Conservation (phyloP, 495 filamentous ascomycete genomes). For the Amniculicola lignicola region DNA sequence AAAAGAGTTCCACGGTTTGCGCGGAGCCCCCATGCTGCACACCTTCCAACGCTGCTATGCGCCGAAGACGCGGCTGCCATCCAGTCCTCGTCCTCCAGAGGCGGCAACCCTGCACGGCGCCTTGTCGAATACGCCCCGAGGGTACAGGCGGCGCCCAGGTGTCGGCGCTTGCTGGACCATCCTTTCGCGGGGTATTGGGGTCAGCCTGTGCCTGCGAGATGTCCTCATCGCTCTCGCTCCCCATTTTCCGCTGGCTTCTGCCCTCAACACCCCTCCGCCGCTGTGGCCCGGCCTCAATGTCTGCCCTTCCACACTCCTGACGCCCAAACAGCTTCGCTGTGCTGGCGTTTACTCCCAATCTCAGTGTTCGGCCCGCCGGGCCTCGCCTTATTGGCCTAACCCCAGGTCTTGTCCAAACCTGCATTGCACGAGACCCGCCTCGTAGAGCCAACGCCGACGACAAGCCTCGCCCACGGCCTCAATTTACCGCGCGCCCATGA, state of each 20-base stretch:
- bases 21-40: no score
- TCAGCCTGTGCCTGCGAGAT: no score
- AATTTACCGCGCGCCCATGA: not conserved
- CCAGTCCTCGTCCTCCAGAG: no score
- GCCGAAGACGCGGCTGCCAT: no score
- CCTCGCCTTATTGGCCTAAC: not conserved
- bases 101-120: no score
- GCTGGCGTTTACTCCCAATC: not conserved
- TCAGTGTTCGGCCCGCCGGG: not conserved
- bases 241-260: not conserved
- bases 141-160: no score
- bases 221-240: no score
- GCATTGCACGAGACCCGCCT: conserved; percentile 15
- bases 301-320: not conserved
- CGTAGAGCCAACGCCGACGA: not conserved
- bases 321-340: not conserved
- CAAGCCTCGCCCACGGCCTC: not conserved
- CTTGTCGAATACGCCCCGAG: no score
- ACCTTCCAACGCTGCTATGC: no score
- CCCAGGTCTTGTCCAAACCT: conserved; percentile 1
- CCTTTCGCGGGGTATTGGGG: no score
- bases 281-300: not conserved
- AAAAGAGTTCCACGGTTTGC: no score
- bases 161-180: no score
- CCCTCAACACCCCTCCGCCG: not conserved